Evolutionary conservation across 371 early-diverging fungal genomes (phyloP), one percentile per base, ranked within the genome.

Genomic region (Nematocida sp.): DNA sequence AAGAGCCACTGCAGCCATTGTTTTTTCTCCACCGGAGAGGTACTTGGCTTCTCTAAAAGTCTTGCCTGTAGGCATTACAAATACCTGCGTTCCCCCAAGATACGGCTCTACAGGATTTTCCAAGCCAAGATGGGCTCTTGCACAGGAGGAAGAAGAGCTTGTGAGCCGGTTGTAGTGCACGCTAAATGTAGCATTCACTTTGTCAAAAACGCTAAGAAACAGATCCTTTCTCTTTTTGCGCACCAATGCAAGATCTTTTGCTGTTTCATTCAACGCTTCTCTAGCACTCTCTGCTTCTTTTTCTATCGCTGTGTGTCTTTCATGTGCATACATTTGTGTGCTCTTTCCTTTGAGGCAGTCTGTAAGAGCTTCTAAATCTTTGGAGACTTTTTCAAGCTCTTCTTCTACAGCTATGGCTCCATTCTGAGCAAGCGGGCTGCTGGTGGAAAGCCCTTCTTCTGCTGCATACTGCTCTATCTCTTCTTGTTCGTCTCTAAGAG

Each of bases 11-110:
- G 94, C 92, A 0, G 95, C 82, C 62, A 99, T 91, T 15, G 96
- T 94, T 86, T 94, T 95, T 85, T 99, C 99, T 74, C 99, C 99
- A 27, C 99, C 99, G 38, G 93, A 93, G 7, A 99, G 85, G 77
- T 91, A 90, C 56, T 93, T 93, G 91, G 96, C 96, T 81, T 96
- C 97, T 58, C 93, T 85, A 86, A 96, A 99, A 41, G 93, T 88
- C 85, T 99, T 97, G 87, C 91, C 88, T 2, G 97, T 97, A 2
- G 97, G 96, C 94, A 96, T 94, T 0, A 96, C 93, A 81, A 96
- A 95, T 85, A 93, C 95, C 77, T 90, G 89, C 54, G 96, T 87
- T 15, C 94, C 93, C 64, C 88, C 88, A 55, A 89, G 79, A 77
- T 91, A 96, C 1, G 99, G 97, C 78, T 96, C 95, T 50, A 91